Evolutionary conservation across 495 filamentous ascomycete species (phyloP).

Genomic region (Trypethelium eluteriae): DNA sequence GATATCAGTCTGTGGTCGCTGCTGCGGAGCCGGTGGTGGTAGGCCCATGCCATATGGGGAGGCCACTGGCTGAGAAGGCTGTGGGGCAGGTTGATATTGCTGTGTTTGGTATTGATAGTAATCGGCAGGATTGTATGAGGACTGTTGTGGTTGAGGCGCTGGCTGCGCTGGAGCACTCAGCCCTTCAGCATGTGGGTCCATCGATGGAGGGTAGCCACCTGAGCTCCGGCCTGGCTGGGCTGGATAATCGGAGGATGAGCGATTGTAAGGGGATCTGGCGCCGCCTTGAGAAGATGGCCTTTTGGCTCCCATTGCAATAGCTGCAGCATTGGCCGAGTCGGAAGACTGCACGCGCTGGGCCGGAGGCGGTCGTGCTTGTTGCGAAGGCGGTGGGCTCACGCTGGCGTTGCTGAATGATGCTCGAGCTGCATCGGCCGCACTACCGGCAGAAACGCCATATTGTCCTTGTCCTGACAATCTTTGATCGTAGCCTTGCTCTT

Average conservation of each 20-base stretch:
- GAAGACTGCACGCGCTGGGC: constrained; percentile 41
- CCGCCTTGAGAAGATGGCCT: constrained; percentile 32
- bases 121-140: constrained; percentile 26
- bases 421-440: constrained; percentile 44
- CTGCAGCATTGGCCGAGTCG: constrained; percentile 40
- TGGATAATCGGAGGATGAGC: constrained; percentile 41
- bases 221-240: constrained; percentile 19
- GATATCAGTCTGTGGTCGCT: constrained; percentile 19
- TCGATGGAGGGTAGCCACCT: constrained; percentile 11
- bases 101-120: constrained; percentile 30
- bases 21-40: constrained; percentile 49
- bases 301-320: constrained; percentile 40
- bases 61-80: constrained; percentile 14
- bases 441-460: constrained; percentile 34
- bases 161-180: constrained; percentile 9
- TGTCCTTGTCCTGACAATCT: constrained; percentile 8
- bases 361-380: constrained; percentile 36
- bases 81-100: constrained; percentile 20
- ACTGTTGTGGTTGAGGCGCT: constrained; percentile 22
- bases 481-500: constrained; percentile 22
- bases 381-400: constrained; percentile 34
- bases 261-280: constrained; percentile 31
- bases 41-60: constrained; percentile 33
- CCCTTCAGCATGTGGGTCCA: not conserved
- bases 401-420: constrained; percentile 33